A percentile compares a stretch with the other conserved stretches of the same genome.
Conservation (phyloP, 2,329 filamentous ascomycete species). For the Colletotrichum liaoningense region DNA sequence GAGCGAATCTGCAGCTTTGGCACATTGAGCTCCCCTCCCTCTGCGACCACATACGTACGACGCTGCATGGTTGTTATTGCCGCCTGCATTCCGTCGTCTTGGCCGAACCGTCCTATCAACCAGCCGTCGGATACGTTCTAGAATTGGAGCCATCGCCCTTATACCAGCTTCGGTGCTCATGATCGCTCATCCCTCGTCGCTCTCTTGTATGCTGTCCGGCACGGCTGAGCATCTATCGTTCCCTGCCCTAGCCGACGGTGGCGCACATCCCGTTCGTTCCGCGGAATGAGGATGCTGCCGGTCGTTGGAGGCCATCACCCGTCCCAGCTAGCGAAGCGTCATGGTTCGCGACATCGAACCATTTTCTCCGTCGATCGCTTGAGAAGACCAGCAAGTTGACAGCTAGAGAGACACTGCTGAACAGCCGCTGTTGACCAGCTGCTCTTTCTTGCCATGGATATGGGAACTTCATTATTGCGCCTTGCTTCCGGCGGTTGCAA, state of each 20-base stretch:
- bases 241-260: conserved; percentile 8
- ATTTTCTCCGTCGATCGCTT: conserved; percentile 18
- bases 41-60: neutral
- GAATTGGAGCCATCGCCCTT: conserved; percentile 19
- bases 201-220: neutral
- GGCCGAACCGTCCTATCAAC: conserved; percentile 14
- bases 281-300: conserved; percentile 20
- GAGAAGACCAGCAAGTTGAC: neutral
- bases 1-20: neutral
- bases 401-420: neutral
- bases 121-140: conserved; percentile 20
- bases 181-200: conserved; percentile 14
- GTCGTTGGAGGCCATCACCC: neutral
- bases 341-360: conserved; percentile 14
- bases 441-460: neutral
- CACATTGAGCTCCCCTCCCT: neutral
- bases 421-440: neutral
- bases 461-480: neutral
- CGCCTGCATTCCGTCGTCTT: conserved; percentile 24
- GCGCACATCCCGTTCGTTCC: conserved; percentile 17
- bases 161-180: neutral
- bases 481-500: neutral
- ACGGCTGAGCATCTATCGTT: neutral
- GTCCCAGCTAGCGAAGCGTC: neutral
- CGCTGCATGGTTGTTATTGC: conserved; percentile 25